Conservation (phyloP, 1,284 basidiomycete species). For the Pterula multifida region DNA sequence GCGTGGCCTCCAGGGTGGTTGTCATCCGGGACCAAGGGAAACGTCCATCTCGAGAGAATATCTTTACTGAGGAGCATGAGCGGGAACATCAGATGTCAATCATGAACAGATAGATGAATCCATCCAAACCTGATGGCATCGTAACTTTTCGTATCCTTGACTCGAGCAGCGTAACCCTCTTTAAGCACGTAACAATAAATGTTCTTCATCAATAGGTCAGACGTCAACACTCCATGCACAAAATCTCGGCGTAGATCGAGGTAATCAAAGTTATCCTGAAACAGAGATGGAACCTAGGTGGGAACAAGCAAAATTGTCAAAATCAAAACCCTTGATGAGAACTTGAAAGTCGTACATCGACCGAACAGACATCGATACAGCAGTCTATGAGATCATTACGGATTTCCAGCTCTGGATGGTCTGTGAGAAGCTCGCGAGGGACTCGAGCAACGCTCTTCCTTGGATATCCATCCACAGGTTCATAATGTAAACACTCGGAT, state of each 20-base stretch:
- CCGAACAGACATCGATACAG: conserved; percentile 86
- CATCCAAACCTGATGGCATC: conserved; percentile 57
- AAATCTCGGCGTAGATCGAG: conserved; percentile 87
- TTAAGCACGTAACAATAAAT: conserved; percentile 83
- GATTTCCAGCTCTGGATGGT: conserved; percentile 69
- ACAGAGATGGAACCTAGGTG: conserved; percentile 82
- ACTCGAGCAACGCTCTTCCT: conserved; percentile 44
- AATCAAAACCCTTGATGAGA: conserved; percentile 2
- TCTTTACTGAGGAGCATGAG: conserved; percentile 54
- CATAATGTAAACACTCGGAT: conserved; percentile 70
- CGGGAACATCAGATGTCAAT: conserved; percentile 4
- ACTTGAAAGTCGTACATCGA: conserved; percentile 44
- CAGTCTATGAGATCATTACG: conserved; percentile 84
- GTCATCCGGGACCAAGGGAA: conserved; percentile 89
- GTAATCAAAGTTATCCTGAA: conserved; percentile 99
- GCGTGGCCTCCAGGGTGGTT: conserved; percentile 74
- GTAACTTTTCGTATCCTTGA: conserved; percentile 83
- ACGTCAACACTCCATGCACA: conserved; percentile 92
- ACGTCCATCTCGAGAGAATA: conserved; percentile 86
- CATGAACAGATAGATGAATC: conserved; percentile 1
- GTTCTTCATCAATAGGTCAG: conserved; percentile 90
- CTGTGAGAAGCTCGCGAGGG: conserved; percentile 57
- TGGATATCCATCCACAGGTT: conserved; percentile 57
- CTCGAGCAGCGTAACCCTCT: conserved; percentile 81
- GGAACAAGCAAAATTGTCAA: conserved; percentile 1